These are phyloP conservation scores for Ceratobasidium sp. DNA, from an alignment of 1,284 basidiomycete species.

Conservation along the genomic window DNA sequence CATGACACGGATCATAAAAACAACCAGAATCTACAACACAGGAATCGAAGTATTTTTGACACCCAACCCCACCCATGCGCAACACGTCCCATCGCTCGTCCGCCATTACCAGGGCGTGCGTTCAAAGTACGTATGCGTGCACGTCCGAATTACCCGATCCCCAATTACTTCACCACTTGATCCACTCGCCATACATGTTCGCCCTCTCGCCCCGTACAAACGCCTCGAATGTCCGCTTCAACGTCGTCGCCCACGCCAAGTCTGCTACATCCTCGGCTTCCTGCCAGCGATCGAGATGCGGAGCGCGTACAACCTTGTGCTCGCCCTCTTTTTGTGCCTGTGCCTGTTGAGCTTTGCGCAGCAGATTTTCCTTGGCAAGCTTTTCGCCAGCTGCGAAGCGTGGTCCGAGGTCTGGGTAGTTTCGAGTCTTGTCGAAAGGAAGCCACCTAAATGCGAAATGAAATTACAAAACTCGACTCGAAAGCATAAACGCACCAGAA, in stretches of 20 bases:
- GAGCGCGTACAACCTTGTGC: slow-evolving; percentile 41
- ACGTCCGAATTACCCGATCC: too few relatives aligned
- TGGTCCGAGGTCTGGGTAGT: slow-evolving; percentile 89
- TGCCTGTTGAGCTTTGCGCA: slow-evolving; percentile 44
- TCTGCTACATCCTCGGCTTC: slow-evolving; percentile 62
- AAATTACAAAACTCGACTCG: not conserved
- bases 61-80: not conserved
- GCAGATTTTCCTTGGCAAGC: slow-evolving; percentile 54
- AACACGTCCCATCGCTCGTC: slow-evolving; percentile 28
- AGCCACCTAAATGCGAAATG: slow-evolving; percentile 72
- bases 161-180: slow-evolving; percentile 49
- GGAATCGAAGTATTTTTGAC: slow-evolving; percentile 25
- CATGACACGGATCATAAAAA: slow-evolving; percentile 14
- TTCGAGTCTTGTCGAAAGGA: slow-evolving; percentile 85
- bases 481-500: slow-evolving; percentile 61
- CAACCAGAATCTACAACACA: slow-evolving; percentile 6
- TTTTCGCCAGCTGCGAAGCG: slow-evolving; percentile 75
- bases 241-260: slow-evolving; percentile 85
- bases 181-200: slow-evolving; percentile 90
- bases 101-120: slow-evolving; percentile 20
- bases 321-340: slow-evolving; percentile 32
- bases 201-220: slow-evolving; percentile 86
- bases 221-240: slow-evolving; percentile 90
- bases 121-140: slow-evolving; percentile 27
- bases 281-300: slow-evolving; percentile 42